Conservation (phyloP, 352 stramenopile species). For the Phytophthora foliorum region DNA sequence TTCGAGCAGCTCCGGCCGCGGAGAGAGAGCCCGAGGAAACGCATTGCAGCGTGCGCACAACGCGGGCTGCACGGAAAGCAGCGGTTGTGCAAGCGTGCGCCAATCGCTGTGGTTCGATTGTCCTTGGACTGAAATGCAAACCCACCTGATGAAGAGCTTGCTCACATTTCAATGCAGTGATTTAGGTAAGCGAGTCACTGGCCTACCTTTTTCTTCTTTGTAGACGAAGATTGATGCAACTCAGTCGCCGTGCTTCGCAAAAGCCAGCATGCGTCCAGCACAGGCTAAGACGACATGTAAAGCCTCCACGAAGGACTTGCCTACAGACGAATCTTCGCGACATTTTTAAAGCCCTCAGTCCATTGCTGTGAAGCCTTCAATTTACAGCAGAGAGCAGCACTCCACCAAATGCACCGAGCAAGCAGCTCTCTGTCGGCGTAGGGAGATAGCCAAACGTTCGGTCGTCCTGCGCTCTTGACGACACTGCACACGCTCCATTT, state of each 20-base stretch:
- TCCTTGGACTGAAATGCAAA: background rate
- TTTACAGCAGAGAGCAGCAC: too few species aligned
- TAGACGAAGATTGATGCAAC: background rate
- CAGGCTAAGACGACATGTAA: background rate
- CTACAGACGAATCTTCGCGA: too few species aligned
- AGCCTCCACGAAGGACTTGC: too few species aligned
- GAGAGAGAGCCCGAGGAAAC: constrained; percentile 20
- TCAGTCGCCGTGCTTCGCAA: background rate
- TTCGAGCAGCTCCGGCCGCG: background rate
- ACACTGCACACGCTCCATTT: background rate
- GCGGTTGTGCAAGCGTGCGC: constrained; percentile 26
- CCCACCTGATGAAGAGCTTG: background rate
- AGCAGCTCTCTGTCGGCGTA: too few species aligned
- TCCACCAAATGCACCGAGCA: too few species aligned
- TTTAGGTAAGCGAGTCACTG: background rate
- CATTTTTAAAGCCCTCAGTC: too few species aligned
- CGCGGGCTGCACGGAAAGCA: constrained; percentile 14
- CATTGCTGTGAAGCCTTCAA: too few species aligned
- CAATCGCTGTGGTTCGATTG: constrained; percentile 23
- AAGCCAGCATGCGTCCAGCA: background rate
- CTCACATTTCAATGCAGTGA: too few species aligned
- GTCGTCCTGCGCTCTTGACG: constrained; percentile 16
- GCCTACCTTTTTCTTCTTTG: background rate
- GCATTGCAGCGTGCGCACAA: constrained; percentile 24
- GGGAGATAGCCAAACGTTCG: constrained; percentile 9